phyloP scores from a whole-genome alignment of 2,329 filamentous ascomycete species.

The Tolypocladium inflatum region DNA sequence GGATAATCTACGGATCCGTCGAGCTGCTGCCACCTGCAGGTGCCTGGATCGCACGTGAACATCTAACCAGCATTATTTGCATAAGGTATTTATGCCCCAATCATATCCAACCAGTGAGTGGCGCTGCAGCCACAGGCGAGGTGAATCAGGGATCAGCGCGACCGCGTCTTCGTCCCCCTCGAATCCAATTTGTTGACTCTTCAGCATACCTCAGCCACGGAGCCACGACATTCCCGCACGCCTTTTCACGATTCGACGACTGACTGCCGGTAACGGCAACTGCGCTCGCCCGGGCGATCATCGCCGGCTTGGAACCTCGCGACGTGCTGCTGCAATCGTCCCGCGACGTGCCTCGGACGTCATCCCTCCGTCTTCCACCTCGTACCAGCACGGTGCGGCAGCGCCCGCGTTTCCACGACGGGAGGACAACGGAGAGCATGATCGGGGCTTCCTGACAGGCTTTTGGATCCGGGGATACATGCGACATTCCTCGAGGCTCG shows the following conservation, averaged over 20 bases:
- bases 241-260: slow-evolving; percentile 1
- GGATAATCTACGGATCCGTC: slow-evolving; percentile 3
- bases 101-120: not conserved
- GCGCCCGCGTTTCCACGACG: not conserved
- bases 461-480: slow-evolving; percentile 1
- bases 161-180: slow-evolving; percentile 7
- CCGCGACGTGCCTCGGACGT: not conserved
- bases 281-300: not conserved
- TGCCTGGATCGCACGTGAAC: slow-evolving; percentile 7
- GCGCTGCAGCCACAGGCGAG: not conserved
- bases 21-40: not conserved
- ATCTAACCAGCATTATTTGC: not conserved
- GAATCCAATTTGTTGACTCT: not conserved
- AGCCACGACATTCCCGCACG: slow-evolving; percentile 3
- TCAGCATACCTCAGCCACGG: not conserved
- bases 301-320: not conserved
- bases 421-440: slow-evolving; percentile 6
- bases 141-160: slow-evolving; percentile 7
- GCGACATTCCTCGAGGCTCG: not conserved
- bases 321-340: not conserved
- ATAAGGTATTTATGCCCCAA: not conserved
- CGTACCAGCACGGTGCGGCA: not conserved
- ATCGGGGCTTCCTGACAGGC: slow-evolving; percentile 5
- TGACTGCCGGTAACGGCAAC: not conserved
- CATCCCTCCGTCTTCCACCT: not conserved